Base-by-base conservation (phyloP, 129 eudicot species). In the Silybum marianum region DNA sequence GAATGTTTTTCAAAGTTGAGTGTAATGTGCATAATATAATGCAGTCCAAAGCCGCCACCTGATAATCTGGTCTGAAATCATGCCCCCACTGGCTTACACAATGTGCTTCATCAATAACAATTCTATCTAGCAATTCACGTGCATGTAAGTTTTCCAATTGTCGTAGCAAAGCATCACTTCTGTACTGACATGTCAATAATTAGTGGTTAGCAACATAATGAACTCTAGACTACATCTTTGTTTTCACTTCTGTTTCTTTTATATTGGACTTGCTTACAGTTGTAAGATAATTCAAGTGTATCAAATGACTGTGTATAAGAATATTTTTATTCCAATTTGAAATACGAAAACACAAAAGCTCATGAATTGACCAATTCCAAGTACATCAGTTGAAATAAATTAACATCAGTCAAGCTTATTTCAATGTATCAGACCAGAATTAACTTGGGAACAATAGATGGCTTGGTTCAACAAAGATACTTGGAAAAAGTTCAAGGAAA, bases 41-140 rank as follows among this genome's bases (percentile, higher is more conserved):
- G 74, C 60, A 69, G 69, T 22, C 28, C 19, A 69, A 76, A 71
- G 58, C 75, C 46, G 44, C 24, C 80, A 96, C 99, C 98, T 96
- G 98, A 85, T 96, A 96, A 86, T 96, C 99, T 78, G 99, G 99
- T 72, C 99, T 91, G 86, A 96, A 96, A 88, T 96, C 99, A 85
- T 96, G 99, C 76, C 99, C 99, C 99, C 99, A 96, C 82, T 96
- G 99, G 89, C 99, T 96, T 73, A 96, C 99, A 80, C 99, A 96
- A 86, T 96, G 99, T 83, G 99, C 99, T 87, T 96, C 99, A 87
- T 96, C 99, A 88, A 96, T 88, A 34, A 96, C 99, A 80, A 96
- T 86, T 82, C 99, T 87, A 81, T 89, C 84, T 79, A 96, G 97
- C 83, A 78, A 86, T 32, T 87, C 91, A 65, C 97, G 90, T 84